Evolutionary conservation across 1,284 basidiomycete species (phyloP), one percentile per base, ranked within the genome.

Genomic region (Meripilus lineatus): DNA sequence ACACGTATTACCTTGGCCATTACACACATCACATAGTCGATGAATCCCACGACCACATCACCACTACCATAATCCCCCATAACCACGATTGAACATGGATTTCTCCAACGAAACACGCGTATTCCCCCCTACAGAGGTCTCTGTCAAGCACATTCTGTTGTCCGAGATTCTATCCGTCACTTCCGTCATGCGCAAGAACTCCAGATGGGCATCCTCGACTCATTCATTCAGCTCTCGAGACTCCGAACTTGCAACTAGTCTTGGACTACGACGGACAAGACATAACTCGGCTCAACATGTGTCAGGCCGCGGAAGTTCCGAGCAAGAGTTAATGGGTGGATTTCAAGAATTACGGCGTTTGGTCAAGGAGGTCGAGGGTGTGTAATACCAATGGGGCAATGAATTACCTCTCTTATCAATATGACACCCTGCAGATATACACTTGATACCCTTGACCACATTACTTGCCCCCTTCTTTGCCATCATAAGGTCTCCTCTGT

Each of bases 111-210:
- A 41, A 21, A 4, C 13, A 5, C n/a, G 14, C n/a, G 13, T 10
- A 14, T n/a, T n/a, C n/a, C n/a, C 36, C 14, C 24, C 24, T 8
- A 39, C 38, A 14, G 38, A 39, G 7, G 70, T 82, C 41, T 77
- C 83, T 28, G 67, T 73, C 28, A 81, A 82, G 48, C 89, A 94
- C 74, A 79, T 94, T 37, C 64, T 95, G 21, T 77, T 85, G 50
- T 84, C 89, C 30, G 94, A 98, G 72, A 89, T 97, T 51, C 76
- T 94, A 44, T 77, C 91, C 10, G 89, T 99, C 54, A 96, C 93
- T 32, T 92, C 93, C 3, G 79, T 83, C n/a, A 96, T 99, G 91
- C 89, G 95, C 63, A 92, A 94, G 70, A 95, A 95, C 67, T 91
- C 92, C 38, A 81, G 93, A 40, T 95, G 93, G 93, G 85, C 92